Base-by-base conservation (phyloP, 306 rosid species). In the Lathyrus aphaca region DNA sequence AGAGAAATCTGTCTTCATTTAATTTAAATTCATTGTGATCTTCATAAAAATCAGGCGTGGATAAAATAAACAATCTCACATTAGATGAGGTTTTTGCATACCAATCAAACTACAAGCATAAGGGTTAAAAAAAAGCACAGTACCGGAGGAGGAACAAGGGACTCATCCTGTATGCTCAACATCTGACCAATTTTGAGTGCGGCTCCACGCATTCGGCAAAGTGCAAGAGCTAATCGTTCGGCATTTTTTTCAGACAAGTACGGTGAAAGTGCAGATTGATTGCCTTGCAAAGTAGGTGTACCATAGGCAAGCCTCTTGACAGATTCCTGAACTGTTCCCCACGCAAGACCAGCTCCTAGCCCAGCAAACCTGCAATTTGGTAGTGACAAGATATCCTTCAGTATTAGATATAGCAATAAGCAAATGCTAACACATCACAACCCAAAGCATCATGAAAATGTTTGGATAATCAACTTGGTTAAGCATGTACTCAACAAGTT, bases 311-410 rank as follows among this genome's bases (percentile, higher is more conserved):
- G 89, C 78, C 98, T 82, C 83, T 82, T 90, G 60, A 93, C 83
- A 67, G 97, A 90, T 84, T 94, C 97, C 87, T 94, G 86, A 62
- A 94, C 60, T 17, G 98, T 88, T 74, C 98, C 98, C 98, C 96
- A 90, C 1, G 97, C 96, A 60, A 91, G 98, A 38, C 96, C 90
- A 69, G 89, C 96, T 62, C 97, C 97, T 15, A 94, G 84, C 16
- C 97, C 98, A 46, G 96, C 97, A 87, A 94, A 94, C 81, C 96
- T 83, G 49, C 64, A 73, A 60, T 57, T 38, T 5, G 5, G 50
- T 35, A 66, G 27, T 3, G 10, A 44, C 48, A 27, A 5, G 45
- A 48, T 32, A 68, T 18, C 25, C 54, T 66, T 40, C 29, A 30
- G 38, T 38, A 3, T 25, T 29, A 66, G 53, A 19, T 0, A 53